Base-by-base conservation (phyloP, 1,284 basidiomycete species). In the Melampsora abietis-canadensis region DNA sequence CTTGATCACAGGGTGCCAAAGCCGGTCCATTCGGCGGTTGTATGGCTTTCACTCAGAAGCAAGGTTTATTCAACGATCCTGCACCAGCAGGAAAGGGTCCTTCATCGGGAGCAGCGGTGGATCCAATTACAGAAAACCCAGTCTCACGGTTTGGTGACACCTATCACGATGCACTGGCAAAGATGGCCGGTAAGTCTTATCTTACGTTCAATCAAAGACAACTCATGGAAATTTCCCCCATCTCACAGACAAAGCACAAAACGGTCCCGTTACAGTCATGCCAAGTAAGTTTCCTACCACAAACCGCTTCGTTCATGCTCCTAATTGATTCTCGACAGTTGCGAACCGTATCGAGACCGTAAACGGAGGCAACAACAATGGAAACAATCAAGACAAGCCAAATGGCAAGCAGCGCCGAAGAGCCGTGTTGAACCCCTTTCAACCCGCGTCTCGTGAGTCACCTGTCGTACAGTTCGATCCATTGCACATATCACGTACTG, bases 41-140 rank as follows among this genome's bases (percentile, higher is more conserved):
- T 19, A 72, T 72, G 69, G 69, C 62, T 10, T 72, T 72, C 31
- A 72, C 69, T n/a, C 69, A 72, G 37, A 30, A 61, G 40, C 68
- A 70, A 63, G 68, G 68, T 10, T 46, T 70, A 10, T 70, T 27
- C 44, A 70, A 70, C 21, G 68, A 70, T n/a, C 68, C 68, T 51
- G 59, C 68, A 19, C 68, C 68, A 10, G 60, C 44, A 15, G 68
- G 68, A 15, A 63, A 47, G 30, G 68, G 68, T 10, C 68, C 68
- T 0, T 61, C 60, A 14, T 21, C 68, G 3, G n/a, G 19, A 21
- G 59, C 47, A 15, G 21, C 44, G 15, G 10, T 70, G 4, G 68
- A 70, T 15, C 59, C 40, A 27, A 70, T 70, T 27, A 70, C 68
- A 10, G 40, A 63, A 61, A 70, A 70, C 40, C 68, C 68, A n/a